A percentile compares a stretch with the other conserved stretches of the same genome.
Evolutionary conservation across 345 rosid genomes (phyloP).

Genomic region (Salix udensis): DNA sequence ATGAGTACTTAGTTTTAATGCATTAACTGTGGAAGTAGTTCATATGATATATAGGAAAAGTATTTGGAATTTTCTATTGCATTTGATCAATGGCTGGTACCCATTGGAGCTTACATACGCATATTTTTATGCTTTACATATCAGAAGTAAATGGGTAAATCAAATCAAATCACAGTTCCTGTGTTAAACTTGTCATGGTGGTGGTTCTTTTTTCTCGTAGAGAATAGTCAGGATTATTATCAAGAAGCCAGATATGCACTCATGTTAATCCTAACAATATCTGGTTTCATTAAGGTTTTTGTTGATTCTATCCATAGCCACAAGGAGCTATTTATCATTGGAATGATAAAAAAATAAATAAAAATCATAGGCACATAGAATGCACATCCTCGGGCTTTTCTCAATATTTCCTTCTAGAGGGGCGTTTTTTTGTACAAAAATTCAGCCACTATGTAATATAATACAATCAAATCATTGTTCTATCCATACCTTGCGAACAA

Average conservation of each 20-base stretch:
- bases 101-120: not conserved
- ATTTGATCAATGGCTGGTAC: not conserved
- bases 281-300: not conserved
- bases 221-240: not conserved
- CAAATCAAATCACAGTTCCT: not conserved
- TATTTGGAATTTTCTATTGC: not conserved
- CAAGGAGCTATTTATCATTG: not conserved
- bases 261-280: not conserved
- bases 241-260: not conserved
- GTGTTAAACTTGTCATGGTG: not conserved
- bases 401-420: not conserved
- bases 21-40: not conserved
- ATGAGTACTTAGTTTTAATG: not conserved
- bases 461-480: not conserved
- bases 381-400: not conserved
- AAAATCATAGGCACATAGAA: not conserved
- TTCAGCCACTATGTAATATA: not conserved
- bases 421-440: not conserved
- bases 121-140: not conserved
- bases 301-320: not conserved
- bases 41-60: not conserved
- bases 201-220: not conserved
- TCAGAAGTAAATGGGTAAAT: not conserved
- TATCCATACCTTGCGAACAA: constrained; percentile 59
- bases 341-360: not conserved